phyloP scores from a whole-genome alignment of 1,284 basidiomycete species.

The Takashimella koratensis region DNA sequence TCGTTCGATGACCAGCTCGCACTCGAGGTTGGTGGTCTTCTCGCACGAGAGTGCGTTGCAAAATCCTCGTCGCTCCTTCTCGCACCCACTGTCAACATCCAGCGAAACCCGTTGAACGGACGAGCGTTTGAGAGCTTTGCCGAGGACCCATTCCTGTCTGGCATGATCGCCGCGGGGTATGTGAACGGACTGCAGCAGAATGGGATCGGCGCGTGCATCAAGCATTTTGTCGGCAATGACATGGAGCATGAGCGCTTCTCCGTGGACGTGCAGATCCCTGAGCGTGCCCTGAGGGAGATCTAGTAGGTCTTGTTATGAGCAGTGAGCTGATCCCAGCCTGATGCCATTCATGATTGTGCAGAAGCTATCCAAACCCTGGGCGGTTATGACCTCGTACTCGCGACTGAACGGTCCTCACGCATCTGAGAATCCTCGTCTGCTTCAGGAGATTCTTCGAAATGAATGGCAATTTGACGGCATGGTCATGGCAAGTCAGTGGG shows the following conservation, averaged over 20 bases:
- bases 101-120: conserved; percentile 68
- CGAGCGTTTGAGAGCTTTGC: conserved; percentile 46
- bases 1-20: conserved; percentile 52
- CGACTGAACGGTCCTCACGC: conserved; percentile 62
- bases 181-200: conserved; percentile 63
- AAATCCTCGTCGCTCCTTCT: conserved; percentile 60
- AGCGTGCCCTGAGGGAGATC: conserved; percentile 62
- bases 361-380: conserved; percentile 58
- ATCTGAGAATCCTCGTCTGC: conserved; percentile 58
- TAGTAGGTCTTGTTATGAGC: conserved; percentile 43
- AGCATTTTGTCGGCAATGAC: conserved; percentile 50
- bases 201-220: conserved; percentile 59
- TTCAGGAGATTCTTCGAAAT: conserved; percentile 59
- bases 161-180: conserved; percentile 61
- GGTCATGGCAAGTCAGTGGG: conserved; percentile 55
- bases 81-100: conserved; percentile 73
- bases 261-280: conserved; percentile 60
- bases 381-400: conserved; percentile 66
- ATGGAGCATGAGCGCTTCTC: conserved; percentile 9
- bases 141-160: conserved; percentile 34
- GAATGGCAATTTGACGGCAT: conserved; percentile 67
- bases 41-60: conserved; percentile 66
- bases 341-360: conserved; percentile 61
- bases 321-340: conserved; percentile 35
- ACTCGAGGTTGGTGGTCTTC: conserved; percentile 56